A percentile compares a stretch with the other conserved stretches of the same genome.
These are phyloP conservation scores for Gynochthodes officinalis DNA, from an alignment of 257 asterid species.

Conservation along the genomic window DNA sequence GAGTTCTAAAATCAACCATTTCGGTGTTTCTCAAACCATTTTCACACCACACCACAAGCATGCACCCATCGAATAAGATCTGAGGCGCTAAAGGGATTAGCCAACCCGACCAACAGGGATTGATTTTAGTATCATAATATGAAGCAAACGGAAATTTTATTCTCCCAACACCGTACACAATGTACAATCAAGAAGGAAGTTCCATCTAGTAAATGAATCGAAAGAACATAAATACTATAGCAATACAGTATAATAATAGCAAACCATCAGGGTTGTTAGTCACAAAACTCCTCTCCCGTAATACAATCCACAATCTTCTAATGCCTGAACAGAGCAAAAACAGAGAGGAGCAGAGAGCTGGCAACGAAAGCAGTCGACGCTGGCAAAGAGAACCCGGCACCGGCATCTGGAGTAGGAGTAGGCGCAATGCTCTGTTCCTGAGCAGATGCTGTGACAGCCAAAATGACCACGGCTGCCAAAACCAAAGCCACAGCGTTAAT, in stretches of 20 bases:
- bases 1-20: no score
- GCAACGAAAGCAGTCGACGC: constrained; percentile 36
- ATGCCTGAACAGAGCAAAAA: constrained; percentile 20
- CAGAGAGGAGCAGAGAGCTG: constrained; percentile 39
- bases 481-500: constrained; percentile 6
- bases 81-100: no score
- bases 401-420: constrained; percentile 40
- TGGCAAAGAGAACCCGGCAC: constrained; percentile 40
- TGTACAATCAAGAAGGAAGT: neutral
- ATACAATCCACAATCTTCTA: no score
- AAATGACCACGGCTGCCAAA: constrained; percentile 9
- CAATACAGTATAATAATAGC: neutral
- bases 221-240: neutral
- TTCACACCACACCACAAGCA: no score
- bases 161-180: neutral
- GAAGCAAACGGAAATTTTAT: neutral
- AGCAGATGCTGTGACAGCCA: constrained; percentile 32
- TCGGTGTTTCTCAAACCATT: no score
- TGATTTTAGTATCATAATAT: no score
- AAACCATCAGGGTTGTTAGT: neutral
- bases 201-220: neutral
- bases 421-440: constrained; percentile 34
- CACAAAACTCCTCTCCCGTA: neutral
- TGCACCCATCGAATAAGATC: no score
- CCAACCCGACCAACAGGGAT: no score